Base-by-base conservation (phyloP, 2,329 filamentous ascomycete genomes). In the Colletotrichum caudatum region DNA sequence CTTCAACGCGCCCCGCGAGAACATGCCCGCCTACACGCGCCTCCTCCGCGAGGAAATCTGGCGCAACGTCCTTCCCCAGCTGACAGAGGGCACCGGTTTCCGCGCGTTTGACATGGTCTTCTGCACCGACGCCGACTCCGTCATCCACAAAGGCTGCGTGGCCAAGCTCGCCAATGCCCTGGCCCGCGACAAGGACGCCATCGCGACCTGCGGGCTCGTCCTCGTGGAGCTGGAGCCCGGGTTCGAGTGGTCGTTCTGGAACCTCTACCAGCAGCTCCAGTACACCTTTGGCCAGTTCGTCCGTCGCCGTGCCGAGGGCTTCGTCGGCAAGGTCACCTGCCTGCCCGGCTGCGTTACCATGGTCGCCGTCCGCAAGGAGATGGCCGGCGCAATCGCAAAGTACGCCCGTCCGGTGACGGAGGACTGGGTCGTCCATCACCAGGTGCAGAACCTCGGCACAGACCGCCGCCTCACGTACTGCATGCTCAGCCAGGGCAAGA, bases 271-370 rank as follows among this genome's bases (percentile, higher is more conserved):
- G 29, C 62, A 65, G 51, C 51, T 65, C 8, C 62, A 65, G 51
- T 65, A 65, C 51, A 65, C 62, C 20, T 65, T 65, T 20, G 62
- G 62, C 14, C 60, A 63, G 60, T 63, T 63, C 48, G 60, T 63
- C 9, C 60, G 60, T 3, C 60, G 60, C 26, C 60, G 60, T 14
- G 60, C 60, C 14, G 60, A 63, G 35, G 60, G 60, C 16, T 63
- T 63, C 23, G 23, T 63, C 16, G 60, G 60, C 7, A 63, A 63
- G 33, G 60, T 63, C 18, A 63, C 60, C 3, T 54, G 60, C 16
- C 60, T 63, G 14, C 60, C 60, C 0, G 60, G 60, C 35, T 63
- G 60, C 60, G 60, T 63, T 11, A 63, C 60, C 16, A 63, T 63
- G 60, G 48, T 63, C 2, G 60, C 60, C 7, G 60, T 63, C 48